Evolutionary conservation across 1,284 basidiomycete species (phyloP), one percentile per base, ranked within the genome.

Genomic region (Chalciporus sp.): DNA sequence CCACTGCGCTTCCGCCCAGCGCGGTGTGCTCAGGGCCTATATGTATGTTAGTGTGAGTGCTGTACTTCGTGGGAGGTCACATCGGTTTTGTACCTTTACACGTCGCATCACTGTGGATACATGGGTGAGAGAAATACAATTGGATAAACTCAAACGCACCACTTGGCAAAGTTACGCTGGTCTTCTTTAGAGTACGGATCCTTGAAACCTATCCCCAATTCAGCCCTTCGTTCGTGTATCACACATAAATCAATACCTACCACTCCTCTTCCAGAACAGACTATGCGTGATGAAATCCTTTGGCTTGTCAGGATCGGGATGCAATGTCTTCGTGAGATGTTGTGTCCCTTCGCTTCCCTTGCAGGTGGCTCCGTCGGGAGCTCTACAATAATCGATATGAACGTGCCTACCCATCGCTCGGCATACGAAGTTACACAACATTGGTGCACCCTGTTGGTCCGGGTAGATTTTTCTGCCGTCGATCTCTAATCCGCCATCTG

Each of bases 381-480:
- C 68, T 0, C 80, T 76, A 61, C 85, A 86, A 56, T 78, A 81
- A 57, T 81, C 83, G 31, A 86, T 69, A 58, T 86, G 85, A 0
- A 72, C 69, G 49, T 86, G 84, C 14, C 77, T 60, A 8, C 82
- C 83, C 66, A 85, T 73, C 8, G 76, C 70, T 2, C 74, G 72
- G 56, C 85, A 86, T 19, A 83, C 64, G 16, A 85, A 70, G 46
- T 76, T 82, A 62, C 84, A 86, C 69, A 86, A 73, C 80, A 85
- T 83, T 0, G 84, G 85, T 1, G 82, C 83, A 11, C 85, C 84
- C 44, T 82, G 79, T 48, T 85, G 82, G 17, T 77, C 75, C 0
- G 78, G 61, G 1, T 74, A 80, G 61, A 83, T 86, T 50, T 76
- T 80, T 47, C 76, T 75, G 2, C 84, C 83, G 55, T 79, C 74